Base-by-base conservation (phyloP, 2,329 filamentous ascomycete genomes). In the Cladosporium sp. region DNA sequence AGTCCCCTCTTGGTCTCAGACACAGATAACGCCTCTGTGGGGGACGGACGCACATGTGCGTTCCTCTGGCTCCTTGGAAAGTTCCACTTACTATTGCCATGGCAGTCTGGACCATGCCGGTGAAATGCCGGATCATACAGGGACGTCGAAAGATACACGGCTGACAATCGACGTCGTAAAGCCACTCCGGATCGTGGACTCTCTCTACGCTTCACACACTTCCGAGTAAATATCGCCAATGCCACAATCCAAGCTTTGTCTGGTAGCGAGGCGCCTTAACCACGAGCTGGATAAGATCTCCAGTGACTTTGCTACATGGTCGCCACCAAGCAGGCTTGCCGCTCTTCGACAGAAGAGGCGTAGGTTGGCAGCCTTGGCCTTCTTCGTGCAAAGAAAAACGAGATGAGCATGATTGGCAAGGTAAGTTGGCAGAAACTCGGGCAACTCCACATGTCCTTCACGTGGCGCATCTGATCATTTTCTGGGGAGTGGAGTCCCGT, bases 151-250 rank as follows among this genome's bases (percentile, higher is more conserved):
- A 15, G 28, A 15, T 1, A 34, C 32, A 58, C 26, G 38, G 34
- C 34, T 24, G 18, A n/a, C 14, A n/a, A 12, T 26, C 32, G 51
- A 26, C 34, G 18, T 44, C 14, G 5, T 47, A 12, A 62, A 30
- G 59, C 30, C n/a, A 54, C 32, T 12, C 26, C 44, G 26, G 44
- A 36, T 32, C 10, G 21, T 21, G 41, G n/a, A 47, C n/a, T 47
- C 28, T 59, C 41, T 14, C 24, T 52, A 62, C 7, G 32, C n/a
- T 52, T 62, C 32, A 36, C 14, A 34, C 51, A 11, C n/a, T 26
- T 64, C 61, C 61, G 61, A 32, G 6, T n/a, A 55, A 64, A 47
- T 47, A 64, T 64, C 61, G 61, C 61, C 61, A 64, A 64, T 44
- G 34, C 18, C 26, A 30, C 10, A 32, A 47, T 6, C 36, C 36